phyloP scores from a whole-genome alignment of 768 basidiomycete genomes.

The Kondoa malvinella region DNA sequence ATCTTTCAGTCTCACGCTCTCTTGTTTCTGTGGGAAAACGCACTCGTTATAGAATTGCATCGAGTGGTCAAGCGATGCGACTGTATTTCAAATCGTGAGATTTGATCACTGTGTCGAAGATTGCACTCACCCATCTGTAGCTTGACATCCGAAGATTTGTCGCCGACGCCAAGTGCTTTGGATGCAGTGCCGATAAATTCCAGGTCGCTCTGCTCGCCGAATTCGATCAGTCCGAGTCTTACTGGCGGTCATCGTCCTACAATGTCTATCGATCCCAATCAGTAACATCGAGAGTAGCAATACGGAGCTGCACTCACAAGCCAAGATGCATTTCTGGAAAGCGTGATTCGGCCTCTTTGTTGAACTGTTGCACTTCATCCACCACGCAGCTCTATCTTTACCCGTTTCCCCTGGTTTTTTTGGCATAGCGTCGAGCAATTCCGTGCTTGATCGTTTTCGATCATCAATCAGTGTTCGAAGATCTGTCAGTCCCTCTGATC shows the following conservation, averaged over 20 bases:
- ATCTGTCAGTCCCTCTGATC: background rate
- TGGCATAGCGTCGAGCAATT: background rate
- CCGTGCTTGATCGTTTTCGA: constrained; percentile 10
- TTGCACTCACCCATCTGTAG: background rate
- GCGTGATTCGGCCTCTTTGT: constrained; percentile 8
- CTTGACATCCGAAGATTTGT: background rate
- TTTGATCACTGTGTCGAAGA: background rate
- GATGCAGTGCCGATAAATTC: constrained; percentile 17
- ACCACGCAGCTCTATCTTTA: background rate
- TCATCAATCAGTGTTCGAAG: constrained; percentile 1
- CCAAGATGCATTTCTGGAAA: constrained; percentile 17
- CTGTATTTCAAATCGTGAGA: constrained; percentile 4
- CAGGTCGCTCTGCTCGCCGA: constrained; percentile 11
- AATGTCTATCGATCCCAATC: too few species aligned
- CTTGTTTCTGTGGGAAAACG: background rate
- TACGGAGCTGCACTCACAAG: constrained; percentile 4
- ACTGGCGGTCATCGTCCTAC: too few species aligned
- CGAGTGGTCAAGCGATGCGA: constrained; percentile 24
- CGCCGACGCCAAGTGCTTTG: constrained; percentile 1
- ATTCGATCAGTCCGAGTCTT: too few species aligned
- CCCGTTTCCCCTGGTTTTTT: background rate
- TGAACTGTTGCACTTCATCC: constrained; percentile 12
- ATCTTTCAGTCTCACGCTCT: background rate
- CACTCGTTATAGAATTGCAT: constrained; percentile 26
- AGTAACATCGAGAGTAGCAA: too few species aligned